Evolutionary conservation across 2,329 filamentous ascomycete species (phyloP), one percentile per base, ranked within the genome.

Genomic region (Sporothrix curviconia): DNA sequence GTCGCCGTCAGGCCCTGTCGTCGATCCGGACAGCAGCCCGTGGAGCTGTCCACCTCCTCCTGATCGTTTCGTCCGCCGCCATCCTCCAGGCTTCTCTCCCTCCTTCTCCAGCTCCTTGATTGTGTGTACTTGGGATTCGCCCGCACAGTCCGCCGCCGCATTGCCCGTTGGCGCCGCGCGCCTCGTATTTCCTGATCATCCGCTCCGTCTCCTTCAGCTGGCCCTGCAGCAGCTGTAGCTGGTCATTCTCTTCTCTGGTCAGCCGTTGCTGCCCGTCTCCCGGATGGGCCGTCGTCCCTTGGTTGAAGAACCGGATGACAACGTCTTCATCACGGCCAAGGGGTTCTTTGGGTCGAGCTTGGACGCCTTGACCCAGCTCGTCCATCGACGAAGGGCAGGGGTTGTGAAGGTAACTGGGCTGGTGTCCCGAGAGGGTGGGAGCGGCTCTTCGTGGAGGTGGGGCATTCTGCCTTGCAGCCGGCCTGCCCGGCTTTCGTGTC

Each of bases 221-320:
- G 46, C 56, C 59, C 58, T 79, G 78, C 14, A 70, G 36, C 63
- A 66, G 56, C 47, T 57, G 59, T 58, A 78, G 66, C 22, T 71
- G 68, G 24, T 66, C 59, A 55, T 77, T 72, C 32, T 78, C 62
- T 46, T 71, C 68, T 17, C 68, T 58, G 78, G 78, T 7, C 71
- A 72, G n/a, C 74, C 67, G 49, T 73, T 67, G 58, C 69, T 64
- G 9, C 63, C 61, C 17, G 80, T 66, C 61, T 72, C 71, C 15
- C 66, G 71, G 12, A 76, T 63, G 7, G 65, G 30, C 73, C 73
- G 32, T 67, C 62, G 3, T 70, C 68, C 14, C 71, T 64, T 80
- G 74, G 56, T 82, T 77, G 60, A 78, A 82, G 64, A 73, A 80
- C 8, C 73, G 71, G 11, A 80, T 70, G 3, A 69, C 61, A 7